Evolutionary conservation across 345 rosid species (phyloP), one percentile per base, ranked within the genome.

Genomic region (Arabidopsis arenosa): DNA sequence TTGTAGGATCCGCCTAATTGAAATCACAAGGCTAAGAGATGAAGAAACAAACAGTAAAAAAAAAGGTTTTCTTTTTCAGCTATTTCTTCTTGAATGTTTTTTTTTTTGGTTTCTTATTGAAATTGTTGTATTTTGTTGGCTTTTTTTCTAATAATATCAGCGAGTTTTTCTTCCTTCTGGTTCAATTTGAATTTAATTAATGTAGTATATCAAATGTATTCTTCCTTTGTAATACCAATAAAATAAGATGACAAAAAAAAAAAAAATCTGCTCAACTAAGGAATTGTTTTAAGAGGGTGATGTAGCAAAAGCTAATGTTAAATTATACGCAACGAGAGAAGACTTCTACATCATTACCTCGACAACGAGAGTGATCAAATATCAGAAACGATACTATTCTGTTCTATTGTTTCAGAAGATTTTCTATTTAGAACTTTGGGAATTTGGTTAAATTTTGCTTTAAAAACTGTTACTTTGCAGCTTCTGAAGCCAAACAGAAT

Each of bases 401-500:
- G 30, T 28, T 2, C 30, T 21, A 1, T 1, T 21, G 23, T 21
- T 21, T 21, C 23, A 21, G 23, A 21, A 21, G 93, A 96, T 90
- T 21, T 21, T 21, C 23, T 21, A 1, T 21, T 21, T 21, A 21
- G 23, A 6, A 63, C 9, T n/a, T 23, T 35, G 7, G 55, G 5
- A 44, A 7, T 6, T 41, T 57, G n/a, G 32, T 4, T 70, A 18
- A 17, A 2, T 57, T 9, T 18, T 9, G 33, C 15, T 72, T 72
- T 62, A 10, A 37, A 3, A 39, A 2, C 12, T 28, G 13, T 11
- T 63, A 28, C 56, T 62, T 73, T 76, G 79, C 86, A 93, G 97
- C 92, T 93, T 64, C 40, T 32, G 36, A 93, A 93, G 80, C 88
- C 92, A 18, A 83, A 72, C 18, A 82, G 61, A 65, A 87, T 89